phyloP scores from a whole-genome alignment of 1,284 basidiomycete genomes.

The Limonomyces culmigenus region DNA sequence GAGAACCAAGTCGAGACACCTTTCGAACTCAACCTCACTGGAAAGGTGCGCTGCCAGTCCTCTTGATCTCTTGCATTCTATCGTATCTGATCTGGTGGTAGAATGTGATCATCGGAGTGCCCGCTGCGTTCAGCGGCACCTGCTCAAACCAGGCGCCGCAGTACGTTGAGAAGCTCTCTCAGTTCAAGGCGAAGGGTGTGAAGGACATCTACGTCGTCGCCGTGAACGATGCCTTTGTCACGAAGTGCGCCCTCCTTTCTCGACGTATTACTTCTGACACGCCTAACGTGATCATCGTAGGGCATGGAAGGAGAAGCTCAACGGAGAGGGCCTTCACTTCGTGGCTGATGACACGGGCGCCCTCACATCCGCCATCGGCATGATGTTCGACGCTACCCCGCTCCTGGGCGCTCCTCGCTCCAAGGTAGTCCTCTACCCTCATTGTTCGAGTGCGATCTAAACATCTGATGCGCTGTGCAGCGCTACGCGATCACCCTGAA shows the following conservation, averaged over 20 bases:
- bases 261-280: too few species aligned
- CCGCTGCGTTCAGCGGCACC: constrained; percentile 42
- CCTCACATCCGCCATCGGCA: constrained; percentile 38
- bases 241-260: too few species aligned
- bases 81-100: not conserved
- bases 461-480: constrained; percentile 14
- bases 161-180: constrained; percentile 41
- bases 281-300: too few species aligned
- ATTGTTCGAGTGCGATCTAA: not conserved
- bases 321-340: constrained; percentile 37
- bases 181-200: constrained; percentile 57
- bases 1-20: constrained; percentile 31
- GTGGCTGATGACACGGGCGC: constrained; percentile 52
- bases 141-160: constrained; percentile 41
- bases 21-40: constrained; percentile 33
- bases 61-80: not conserved
- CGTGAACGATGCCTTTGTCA: constrained; percentile 58
- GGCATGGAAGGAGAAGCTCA: constrained; percentile 58
- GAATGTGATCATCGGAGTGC: constrained; percentile 13
- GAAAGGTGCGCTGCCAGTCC: constrained; percentile 56
- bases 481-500: constrained; percentile 42
- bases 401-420: constrained; percentile 48
- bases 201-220: constrained; percentile 49
- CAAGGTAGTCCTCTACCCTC: constrained; percentile 28
- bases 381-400: constrained; percentile 45